Base-by-base conservation (phyloP, 2,329 filamentous ascomycete species). In the Massarina eburnea region DNA sequence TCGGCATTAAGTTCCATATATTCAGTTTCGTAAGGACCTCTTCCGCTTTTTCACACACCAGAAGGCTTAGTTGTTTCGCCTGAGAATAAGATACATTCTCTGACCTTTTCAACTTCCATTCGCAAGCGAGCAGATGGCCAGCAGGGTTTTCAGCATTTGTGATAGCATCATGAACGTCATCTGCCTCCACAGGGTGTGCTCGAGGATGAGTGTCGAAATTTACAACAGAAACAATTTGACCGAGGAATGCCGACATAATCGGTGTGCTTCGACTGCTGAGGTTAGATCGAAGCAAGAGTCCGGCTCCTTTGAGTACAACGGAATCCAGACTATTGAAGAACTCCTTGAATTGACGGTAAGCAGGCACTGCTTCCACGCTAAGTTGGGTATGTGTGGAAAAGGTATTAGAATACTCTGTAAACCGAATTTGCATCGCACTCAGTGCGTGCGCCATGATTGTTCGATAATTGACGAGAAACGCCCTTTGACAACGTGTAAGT, bases 391-490 rank as follows among this genome's bases (percentile, higher is more conserved):
- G 19, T 17, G 18, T 18, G 19, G 15, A 5, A 20, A 39, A 39
- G 8, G 19, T 22, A 7, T 18, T 26, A 4, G 9, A n/a, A 26
- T 12, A 21, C 4, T 39, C 36, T n/a, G 9, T 27, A 12, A 8
- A n/a, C 14, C 24, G 7, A 17, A 24, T 27, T 14, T 20, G 5
- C 17, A 22, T n/a, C 15, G n/a, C 5, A 7, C 34, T 19, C 7
- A 35, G 12, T 26, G 40, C 40, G 15, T n/a, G 19, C 15, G 22
- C 4, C 18, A 43, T 36, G 4, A 43, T 37, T 4, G 41, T 29
- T 8, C 17, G 41, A 18, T 37, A 43, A 8, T 20, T 37, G 4
- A 30, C 41, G 29, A 43, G 30, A 15, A 43, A 43, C 19, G 18
- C 9, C 41, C 41, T 37, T 6, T 2, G n/a, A n/a, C n/a, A n/a